phyloP scores from a whole-genome alignment of 768 basidiomycete genomes.

The Cubamyces sp. region DNA sequence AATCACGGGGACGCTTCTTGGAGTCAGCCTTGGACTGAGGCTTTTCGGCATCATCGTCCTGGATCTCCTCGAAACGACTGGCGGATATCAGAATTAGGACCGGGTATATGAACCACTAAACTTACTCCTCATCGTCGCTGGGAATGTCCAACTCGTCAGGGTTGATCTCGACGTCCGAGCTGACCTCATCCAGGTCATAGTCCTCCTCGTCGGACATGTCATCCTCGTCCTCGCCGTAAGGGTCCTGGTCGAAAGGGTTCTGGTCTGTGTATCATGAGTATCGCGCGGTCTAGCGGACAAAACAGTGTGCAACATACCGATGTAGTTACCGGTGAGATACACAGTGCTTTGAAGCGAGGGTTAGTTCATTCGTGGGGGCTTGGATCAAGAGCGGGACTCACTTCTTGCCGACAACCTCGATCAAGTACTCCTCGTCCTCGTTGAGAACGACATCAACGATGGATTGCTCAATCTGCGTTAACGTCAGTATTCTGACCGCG shows the following conservation, averaged over 20 bases:
- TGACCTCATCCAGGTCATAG: slow-evolving; percentile 73
- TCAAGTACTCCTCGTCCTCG: slow-evolving; percentile 63
- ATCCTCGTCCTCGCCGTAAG: slow-evolving; percentile 51
- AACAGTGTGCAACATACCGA: slow-evolving; percentile 50
- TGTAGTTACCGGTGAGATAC: slow-evolving; percentile 84
- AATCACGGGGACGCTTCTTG: slow-evolving; percentile 74
- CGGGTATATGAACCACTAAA: neutral
- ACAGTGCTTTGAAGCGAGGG: slow-evolving; percentile 51
- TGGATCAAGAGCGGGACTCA: slow-evolving; percentile 37
- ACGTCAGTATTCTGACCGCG: neutral
- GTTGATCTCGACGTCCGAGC: slow-evolving; percentile 83
- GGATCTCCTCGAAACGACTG: slow-evolving; percentile 79
- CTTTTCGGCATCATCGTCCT: slow-evolving; percentile 39
- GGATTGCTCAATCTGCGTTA: slow-evolving; percentile 73
- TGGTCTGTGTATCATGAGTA: slow-evolving; percentile 49
- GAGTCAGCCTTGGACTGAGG: slow-evolving; percentile 17
- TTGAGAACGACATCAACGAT: slow-evolving; percentile 72
- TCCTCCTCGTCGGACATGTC: slow-evolving; percentile 53
- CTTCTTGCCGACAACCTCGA: slow-evolving; percentile 85
- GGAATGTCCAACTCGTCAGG: slow-evolving; percentile 54
- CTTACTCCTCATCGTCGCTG: slow-evolving; percentile 48
- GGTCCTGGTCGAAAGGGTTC: slow-evolving; percentile 49
- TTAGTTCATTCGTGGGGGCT: neutral
- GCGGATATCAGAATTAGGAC: neutral
- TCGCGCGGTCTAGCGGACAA: neutral